These are phyloP conservation scores for Fermentozyma sake DNA, from an alignment of 1,139 yeast species.

Conservation along the genomic window DNA sequence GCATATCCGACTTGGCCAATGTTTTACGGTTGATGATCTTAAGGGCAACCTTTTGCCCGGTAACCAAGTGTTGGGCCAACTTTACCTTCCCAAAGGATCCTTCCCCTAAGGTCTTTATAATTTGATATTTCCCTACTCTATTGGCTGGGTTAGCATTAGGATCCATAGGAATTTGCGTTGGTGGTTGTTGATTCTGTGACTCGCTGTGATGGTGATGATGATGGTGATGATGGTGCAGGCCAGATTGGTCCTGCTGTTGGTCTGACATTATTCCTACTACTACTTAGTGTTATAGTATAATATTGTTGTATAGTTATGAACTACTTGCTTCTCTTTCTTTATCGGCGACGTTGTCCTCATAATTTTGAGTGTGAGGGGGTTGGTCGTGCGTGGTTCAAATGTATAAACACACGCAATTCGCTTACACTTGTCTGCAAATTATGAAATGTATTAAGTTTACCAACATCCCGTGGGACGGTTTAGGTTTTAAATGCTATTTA, in stretches of 20 bases:
- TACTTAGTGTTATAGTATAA: too few species aligned
- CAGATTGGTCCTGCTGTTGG: constrained; percentile 3
- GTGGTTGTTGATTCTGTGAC: constrained; percentile 4
- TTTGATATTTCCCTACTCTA: constrained; percentile 88
- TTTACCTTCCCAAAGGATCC: constrained; percentile 98
- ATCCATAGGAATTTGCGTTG: constrained; percentile 16
- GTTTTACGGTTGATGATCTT: constrained; percentile 93
- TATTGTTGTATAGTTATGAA: neutral
- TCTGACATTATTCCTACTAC: constrained; percentile 8
- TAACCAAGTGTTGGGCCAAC: constrained; percentile 86
- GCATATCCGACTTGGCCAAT: constrained; percentile 94
- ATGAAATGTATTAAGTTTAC: too few species aligned
- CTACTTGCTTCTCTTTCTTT: neutral
- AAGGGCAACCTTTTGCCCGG: constrained; percentile 91
- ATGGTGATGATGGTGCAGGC: constrained; percentile 13
- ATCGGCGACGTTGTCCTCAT: too few species aligned
- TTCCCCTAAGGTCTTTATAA: constrained; percentile 91
- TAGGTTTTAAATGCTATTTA: too few species aligned
- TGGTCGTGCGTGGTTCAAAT: too few species aligned
- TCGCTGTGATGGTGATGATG: constrained; percentile 11
- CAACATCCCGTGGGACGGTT: too few species aligned
- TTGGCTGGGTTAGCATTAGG: constrained; percentile 35
- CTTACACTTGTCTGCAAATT: too few species aligned
- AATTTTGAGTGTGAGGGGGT: too few species aligned
- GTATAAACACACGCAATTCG: too few species aligned